Base-by-base conservation (phyloP, 768 basidiomycete species). In the Pisolithus albus region DNA sequence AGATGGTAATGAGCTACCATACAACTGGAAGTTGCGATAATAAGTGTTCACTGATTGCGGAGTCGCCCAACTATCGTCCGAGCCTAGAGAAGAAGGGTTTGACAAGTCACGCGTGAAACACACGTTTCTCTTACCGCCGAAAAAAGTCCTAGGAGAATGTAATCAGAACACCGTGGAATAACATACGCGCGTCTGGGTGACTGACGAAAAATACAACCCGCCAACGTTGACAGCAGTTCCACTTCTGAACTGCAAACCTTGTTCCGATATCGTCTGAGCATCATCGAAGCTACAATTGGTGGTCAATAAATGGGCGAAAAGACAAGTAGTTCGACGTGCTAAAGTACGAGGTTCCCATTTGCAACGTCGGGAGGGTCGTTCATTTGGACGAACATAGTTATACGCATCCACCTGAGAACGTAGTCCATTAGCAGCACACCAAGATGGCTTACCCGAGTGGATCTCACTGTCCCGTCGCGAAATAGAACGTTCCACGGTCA, bases 131-230 rank as follows among this genome's bases (percentile, higher is more conserved):
- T 64, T 56, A 72, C 86, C 90, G 68, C 88, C 89, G 61, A 90
- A 92, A 72, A 92, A 91, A 19, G 87, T 89, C 32, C 86, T 86
- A 54, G 8, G 44, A 5, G 45, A 13, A 39, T 26, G 19, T 47
- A 46, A 46, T 42, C 50, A 19, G 55, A 51, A 32, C 43, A 23
- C 4, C 21, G 21, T 23, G 21, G 21, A 23, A 23, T 23, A 23
- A 23, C 4, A 4, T 23, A 23, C 21, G 21, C 21, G 21, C 21
- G 36, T 56, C 24, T 50, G 7, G 11, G 32, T 28, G 5, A 66
- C 82, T 66, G 52, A 86, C 81, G 89, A 91, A 67, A 92, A 87
- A 69, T 80, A 91, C 45, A 92, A 65, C 7, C 91, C 89, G 32
- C 82, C 83, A 8, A 80, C 75, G 8, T 69, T 63, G 23, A 92